Evolutionary conservation across 768 basidiomycete genomes (phyloP), one percentile per base, ranked within the genome.

Genomic region (Galerina sulciceps): DNA sequence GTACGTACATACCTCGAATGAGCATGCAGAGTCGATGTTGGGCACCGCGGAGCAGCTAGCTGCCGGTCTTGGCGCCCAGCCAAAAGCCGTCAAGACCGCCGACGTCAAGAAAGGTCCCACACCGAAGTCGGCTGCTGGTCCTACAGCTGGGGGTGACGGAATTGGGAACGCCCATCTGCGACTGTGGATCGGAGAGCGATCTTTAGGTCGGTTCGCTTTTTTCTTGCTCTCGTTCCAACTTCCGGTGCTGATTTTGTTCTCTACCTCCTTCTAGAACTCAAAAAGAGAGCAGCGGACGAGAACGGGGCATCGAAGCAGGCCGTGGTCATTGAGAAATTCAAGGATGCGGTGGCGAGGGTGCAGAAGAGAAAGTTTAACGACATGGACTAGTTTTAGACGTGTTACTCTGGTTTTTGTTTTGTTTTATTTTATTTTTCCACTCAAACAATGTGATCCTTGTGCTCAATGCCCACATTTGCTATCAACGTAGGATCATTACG

Each of bases 141-240:
- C 35, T 31, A 38, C 38, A 34, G n/a, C 44, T 20, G 47, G 46
- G 34, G 65, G 62, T 10, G 75, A 79, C 48, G 67, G 68, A 2
- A 65, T 85, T 17, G 90, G 89, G 4, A 90, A 90, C 56, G 87
- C 82, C 3, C 81, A 83, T 36, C 67, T 91, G 66, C 75, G 89
- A 18, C 66, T 90, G 48, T 91, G 91, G 91, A 83, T 88, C 10
- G 89, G 89, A 6, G 85, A 91, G 65, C 77, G 88, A 43, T 82
- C 84, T 61, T 73, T 86, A 47, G 89, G 89, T 90, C 43, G 46
- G 81, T 77, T 31, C 23, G 10, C 8, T 47, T 49, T 42, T 23
- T 52, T 37, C 54, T 26, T 36, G 23, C 1, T 26, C 54, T 52
- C 35, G 38, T 18, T 14, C 1, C 35, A 34, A 13, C 36, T 44